Base-by-base conservation (phyloP, 2,329 filamentous ascomycete genomes). In the Cladophialophora chaetospira region DNA sequence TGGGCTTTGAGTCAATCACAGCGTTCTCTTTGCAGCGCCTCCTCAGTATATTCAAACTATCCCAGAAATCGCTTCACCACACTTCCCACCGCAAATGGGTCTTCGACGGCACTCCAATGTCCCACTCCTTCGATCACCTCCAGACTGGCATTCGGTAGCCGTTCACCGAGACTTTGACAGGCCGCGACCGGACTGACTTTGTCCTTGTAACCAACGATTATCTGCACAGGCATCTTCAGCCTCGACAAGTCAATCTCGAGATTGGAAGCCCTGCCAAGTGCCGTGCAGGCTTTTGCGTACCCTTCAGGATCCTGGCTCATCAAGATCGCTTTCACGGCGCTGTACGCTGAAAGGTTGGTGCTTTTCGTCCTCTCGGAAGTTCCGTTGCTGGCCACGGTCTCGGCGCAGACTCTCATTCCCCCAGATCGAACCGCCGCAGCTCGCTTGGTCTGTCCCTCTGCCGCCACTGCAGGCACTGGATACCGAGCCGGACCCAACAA, bases 251-350 rank as follows among this genome's bases (percentile, higher is more conserved):
- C 25, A 77, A 48, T 28, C 6, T 48, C n/a, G 58, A 55, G 25
- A 67, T 62, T 1, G 64, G 66, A 1, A 73, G 73, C 4, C 66
- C 23, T 68, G 3, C 76, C 80, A 26, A 83, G 68, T 2, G 80
- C 80, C 25, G 70, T 70, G 42, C 78, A 80, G 0, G 73, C 80
- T 58, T 83, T 84, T 1, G 80, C 81, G 65, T 82, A 84, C 0
- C 77, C 77, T 58, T 84, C 80, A 0, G 77, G 72, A 59, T 82
- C 75, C 57, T 81, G 78, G 0, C 71, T 66, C 0, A 81, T 66
- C 2, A 84, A 67, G 5, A 73, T 77, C 29, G 77, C 62, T 3
- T 75, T 65, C 5, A 78, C 68, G 0, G 79, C 77, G 2, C 73
- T 65, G 6, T 75, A 58, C 1, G 73, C 75, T 1, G 80, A 51